phyloP scores from a whole-genome alignment of 352 stramenopile genomes.

The Peronospora tabacina region DNA sequence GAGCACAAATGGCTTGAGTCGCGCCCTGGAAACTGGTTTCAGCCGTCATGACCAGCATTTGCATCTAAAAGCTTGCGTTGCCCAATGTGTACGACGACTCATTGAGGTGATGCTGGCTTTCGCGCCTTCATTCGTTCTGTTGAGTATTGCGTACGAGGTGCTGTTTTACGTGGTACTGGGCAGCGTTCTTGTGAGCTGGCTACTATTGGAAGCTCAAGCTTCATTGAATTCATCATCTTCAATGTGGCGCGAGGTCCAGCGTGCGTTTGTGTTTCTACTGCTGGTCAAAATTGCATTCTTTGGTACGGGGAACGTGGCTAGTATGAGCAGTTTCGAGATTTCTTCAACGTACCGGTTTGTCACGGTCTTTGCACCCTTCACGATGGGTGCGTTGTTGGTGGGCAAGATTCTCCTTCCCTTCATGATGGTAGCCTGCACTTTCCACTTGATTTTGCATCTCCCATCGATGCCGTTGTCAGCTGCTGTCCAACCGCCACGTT shows the following conservation, averaged over 20 bases:
- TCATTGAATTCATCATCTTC: slow-evolving; percentile 10
- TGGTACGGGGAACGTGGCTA: slow-evolving; percentile 77
- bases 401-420: slow-evolving; percentile 79
- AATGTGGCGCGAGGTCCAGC: slow-evolving; percentile 37
- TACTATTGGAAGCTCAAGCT: slow-evolving; percentile 41
- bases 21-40: slow-evolving; percentile 10
- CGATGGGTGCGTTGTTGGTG: slow-evolving; percentile 73
- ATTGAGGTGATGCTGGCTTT: slow-evolving; percentile 53
- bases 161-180: slow-evolving; percentile 65
- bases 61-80: slow-evolving; percentile 5
- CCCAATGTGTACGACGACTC: slow-evolving; percentile 28
- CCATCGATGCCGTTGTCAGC: slow-evolving; percentile 10
- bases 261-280: slow-evolving; percentile 74
- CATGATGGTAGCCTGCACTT: slow-evolving; percentile 59
- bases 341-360: slow-evolving; percentile 81
- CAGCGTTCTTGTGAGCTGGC: slow-evolving; percentile 51
- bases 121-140: slow-evolving; percentile 49
- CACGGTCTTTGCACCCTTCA: slow-evolving; percentile 76
- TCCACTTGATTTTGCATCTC: slow-evolving; percentile 45
- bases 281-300: slow-evolving; percentile 83
- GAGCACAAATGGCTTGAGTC: background rate
- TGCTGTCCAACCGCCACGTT: slow-evolving; percentile 1
- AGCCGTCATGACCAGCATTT: slow-evolving; percentile 2
- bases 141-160: slow-evolving; percentile 85
- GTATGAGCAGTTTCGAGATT: slow-evolving; percentile 84